Base-by-base conservation (phyloP, 2,329 filamentous ascomycete genomes). In the Coniochaeta ligniaria region DNA sequence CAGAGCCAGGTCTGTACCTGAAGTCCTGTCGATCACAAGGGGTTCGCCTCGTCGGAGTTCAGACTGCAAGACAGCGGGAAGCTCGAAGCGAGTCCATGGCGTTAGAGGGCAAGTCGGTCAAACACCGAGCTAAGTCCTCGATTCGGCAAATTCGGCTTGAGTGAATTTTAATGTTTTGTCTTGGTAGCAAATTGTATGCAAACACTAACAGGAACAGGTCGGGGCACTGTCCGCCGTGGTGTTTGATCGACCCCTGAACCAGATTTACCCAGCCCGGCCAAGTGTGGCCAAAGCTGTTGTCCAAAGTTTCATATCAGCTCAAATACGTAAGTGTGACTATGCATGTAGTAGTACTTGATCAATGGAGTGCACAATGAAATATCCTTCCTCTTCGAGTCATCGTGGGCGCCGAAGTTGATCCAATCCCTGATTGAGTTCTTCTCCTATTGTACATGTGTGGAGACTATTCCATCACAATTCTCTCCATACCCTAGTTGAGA, bases 241-340 rank as follows among this genome's bases (percentile, higher is more conserved):
- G 47, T 52, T 52, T 52, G 47, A 52, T 52, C 47, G 47, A 52
- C 47, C 47, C 47, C 47, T 31, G 47, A 52, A 52, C 47, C 47
- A 52, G 24, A 52, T 52, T 52, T 52, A 52, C 24, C 47, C 47
- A 16, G 7, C 22, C 26, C 47, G 24, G 14, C 47, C 47, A 28
- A 28, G 2, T 52, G 24, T 28, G 20, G 43, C 22, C 43, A 47
- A 52, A 28, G 47, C 16, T 17, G 14, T 17, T 11, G 47, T 17
- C 47, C 3, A 52, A n/a, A 24, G 47, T 52, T 52, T 52, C 47
- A 52, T 14, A 26, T 20, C 6, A n/a, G 3, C 17, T 20, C 3
- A 4, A 4, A 20, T n/a, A 43, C 38, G 17, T 43, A n/a, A 20
- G 3, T 2, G 6, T 6, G 6, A 43, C 4, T 43, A 43, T 43